Evolutionary conservation across 495 filamentous ascomycete species (phyloP).

Genomic region (Podospora appendiculata): DNA sequence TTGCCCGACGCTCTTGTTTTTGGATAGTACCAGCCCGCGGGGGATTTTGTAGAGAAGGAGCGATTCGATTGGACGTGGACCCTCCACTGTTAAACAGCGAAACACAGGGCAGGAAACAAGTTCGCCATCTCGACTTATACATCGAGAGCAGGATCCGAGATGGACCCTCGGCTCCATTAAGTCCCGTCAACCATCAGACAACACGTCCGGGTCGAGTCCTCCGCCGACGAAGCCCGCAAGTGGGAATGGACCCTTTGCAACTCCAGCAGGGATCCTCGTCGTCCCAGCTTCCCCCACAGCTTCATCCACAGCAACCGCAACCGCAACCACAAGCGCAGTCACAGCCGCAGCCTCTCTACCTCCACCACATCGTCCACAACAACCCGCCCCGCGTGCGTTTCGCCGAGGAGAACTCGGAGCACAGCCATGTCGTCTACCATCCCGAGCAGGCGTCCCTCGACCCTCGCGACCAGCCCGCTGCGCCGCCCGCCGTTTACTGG

Average conservation of each 20-base stretch:
- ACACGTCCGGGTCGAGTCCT: not conserved
- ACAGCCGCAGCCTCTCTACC: not conserved
- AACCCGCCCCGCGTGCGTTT: conserved; percentile 16
- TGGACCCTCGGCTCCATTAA: conserved; percentile 11
- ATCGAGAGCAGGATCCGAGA: conserved; percentile 5
- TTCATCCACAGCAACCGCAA: not conserved
- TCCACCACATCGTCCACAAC: not conserved
- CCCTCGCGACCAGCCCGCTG: not conserved
- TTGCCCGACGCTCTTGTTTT: not conserved
- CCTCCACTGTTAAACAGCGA: too few relatives aligned
- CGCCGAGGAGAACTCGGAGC: conserved; percentile 11
- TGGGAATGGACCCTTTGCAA: conserved; percentile 11
- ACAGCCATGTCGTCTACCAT: not conserved
- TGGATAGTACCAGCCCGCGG: not conserved
- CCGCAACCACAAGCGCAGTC: not conserved
- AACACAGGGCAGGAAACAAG: too few relatives aligned
- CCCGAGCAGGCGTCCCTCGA: not conserved
- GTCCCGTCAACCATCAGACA: not conserved
- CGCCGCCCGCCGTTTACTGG: conserved; percentile 21
- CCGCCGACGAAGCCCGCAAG: not conserved
- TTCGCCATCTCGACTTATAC: not conserved
- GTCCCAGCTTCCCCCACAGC: not conserved
- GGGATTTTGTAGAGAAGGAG: not conserved
- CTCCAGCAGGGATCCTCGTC: conserved; percentile 16
- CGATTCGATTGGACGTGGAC: too few relatives aligned